Base-by-base conservation (phyloP, 1,284 basidiomycete genomes). In the Ceratobasidium papillatum region DNA sequence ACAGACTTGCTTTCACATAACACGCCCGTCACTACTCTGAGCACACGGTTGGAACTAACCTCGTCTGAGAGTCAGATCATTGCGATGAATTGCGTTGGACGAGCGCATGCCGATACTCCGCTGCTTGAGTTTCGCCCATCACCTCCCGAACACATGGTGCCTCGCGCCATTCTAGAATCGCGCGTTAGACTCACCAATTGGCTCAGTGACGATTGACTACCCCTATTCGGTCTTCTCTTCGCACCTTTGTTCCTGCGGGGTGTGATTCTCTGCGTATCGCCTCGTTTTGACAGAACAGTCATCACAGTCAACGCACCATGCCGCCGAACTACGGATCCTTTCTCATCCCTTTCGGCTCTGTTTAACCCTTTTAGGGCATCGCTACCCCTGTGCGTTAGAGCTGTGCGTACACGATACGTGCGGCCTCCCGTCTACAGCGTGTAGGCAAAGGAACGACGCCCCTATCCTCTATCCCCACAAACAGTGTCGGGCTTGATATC, bases 221-320 rank as follows among this genome's bases (percentile, higher is more conserved):
- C 7, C 36, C 30, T 4, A 1, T 19, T 19, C 54, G 12, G 54
- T 34, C 32, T 14, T 36, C 14, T 34, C 56, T n/a, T 19, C 9
- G 17, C 7, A 32, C 56, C 56, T 58, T 58, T 58, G 56, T 58
- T n/a, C 32, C 32, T 34, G 19, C 34, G 34, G 19, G 32, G 34
- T 17, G 62, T 30, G 62, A n/a, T 63, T 63, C 62, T 47, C 43
- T 30, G 27, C 43, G 45, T 47, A 63, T 41, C 62, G 62, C 62
- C 62, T 63, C 62, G 43, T 63, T 32, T 17, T 63, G 62, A 63
- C 62, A 63, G 8, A 11, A 25, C 30, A 27, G n/a, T 49, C 45
- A n/a, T 22, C 45, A 47, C 45, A 47, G 19, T 9, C 45, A n/a
- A 9, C 45, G 56, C 30, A 36, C 32, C 30, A 8, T n/a, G 56